Evolutionary conservation across 495 filamentous ascomycete species (phyloP), one percentile per base, ranked within the genome.

Genomic region (Aspergillus taichungensis): DNA sequence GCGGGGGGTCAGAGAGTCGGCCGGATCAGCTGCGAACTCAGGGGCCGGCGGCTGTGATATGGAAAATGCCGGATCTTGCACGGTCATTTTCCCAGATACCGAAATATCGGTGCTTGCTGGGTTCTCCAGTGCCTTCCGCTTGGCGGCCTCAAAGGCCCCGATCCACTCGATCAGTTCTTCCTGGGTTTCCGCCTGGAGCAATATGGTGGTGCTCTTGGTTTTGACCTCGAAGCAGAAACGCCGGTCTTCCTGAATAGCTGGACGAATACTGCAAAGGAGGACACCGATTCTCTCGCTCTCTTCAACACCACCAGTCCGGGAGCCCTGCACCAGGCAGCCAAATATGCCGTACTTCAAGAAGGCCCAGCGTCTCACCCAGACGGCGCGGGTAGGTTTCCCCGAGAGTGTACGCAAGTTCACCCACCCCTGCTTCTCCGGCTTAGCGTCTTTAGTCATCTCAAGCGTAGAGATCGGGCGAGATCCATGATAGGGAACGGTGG

Each of bases 151-250:
- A 54, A 98, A 96, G 6, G 87, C 79, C 45, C 83, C 77, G 36
- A 98, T 80, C 92, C 92, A 98, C 46, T 91, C 87, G 48, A 84
- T 85, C 14, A 98, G 71, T 54, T 96, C 87, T 38, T 74, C 67
- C 55, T 96, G 92, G 0, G 88, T 94, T 59, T 97, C 94, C 5
- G 92, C 87, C 64, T 98, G 92, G 27, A 98, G 70, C 44, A 95
- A 66, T 34, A 95, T 81, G 38, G 80, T 89, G 54, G 83, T 85
- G 55, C 91, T 94, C 61, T 96, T 98, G 10, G 92, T 98, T 72
- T 96, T 98, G 53, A 98, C 88, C 64, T 97, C 94, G 56, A 97
- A 98, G 59, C 94, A 95, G 61, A 96, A 97, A 28, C 94, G 76
- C 31, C 92, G 79, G 52, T 98, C 92, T 60, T 98, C 92, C 53